Base-by-base conservation (phyloP, 805 yeast species). In the Metschnikowia koreensis region DNA sequence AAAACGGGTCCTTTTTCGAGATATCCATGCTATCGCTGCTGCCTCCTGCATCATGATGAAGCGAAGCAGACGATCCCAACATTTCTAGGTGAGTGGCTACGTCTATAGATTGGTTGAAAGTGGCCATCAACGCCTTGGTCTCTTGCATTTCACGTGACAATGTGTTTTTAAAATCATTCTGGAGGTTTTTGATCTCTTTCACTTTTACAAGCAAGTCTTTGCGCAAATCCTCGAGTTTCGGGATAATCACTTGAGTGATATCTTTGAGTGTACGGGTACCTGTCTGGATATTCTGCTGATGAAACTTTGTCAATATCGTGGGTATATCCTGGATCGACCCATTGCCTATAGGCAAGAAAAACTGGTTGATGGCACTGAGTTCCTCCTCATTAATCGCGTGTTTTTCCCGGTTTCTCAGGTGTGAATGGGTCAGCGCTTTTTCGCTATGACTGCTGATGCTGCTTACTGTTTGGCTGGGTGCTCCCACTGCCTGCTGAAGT, bases 251-350 rank as follows among this genome's bases (percentile, higher is more conserved):
- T 42, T 68, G 64, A 38, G 75, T 74, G 51, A 81, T 66, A 40
- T 80, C 83, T 62, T 79, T 80, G 55, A 76, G 73, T 0, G 84
- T 80, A 48, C 73, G 70, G 38, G 66, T 63, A 17, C 70, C 63
- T 41, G 63, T 64, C 38, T 67, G 59, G 27, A 71, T 70, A 53
- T 74, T 74, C 47, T 68, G 73, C 56, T 71, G 76, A 58, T 74
- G 66, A 78, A 78, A 60, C 73, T 76, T 61, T 72, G 82, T 65
- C 57, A 92, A 70, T 11, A 84, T 72, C 9, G 84, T 81, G 9
- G 96, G 96, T 37, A 92, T 71, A 66, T 91, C 97, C 61, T 87
- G 91, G 50, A 92, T 79, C 9, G 96, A 89, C 3, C 88, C 88
- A 58, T 78, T 81, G 33, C 97, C 97, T 34, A 81, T 74, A 0